phyloP scores from a whole-genome alignment of 2,329 filamentous ascomycete genomes.

The Talaromyces islandicus region DNA sequence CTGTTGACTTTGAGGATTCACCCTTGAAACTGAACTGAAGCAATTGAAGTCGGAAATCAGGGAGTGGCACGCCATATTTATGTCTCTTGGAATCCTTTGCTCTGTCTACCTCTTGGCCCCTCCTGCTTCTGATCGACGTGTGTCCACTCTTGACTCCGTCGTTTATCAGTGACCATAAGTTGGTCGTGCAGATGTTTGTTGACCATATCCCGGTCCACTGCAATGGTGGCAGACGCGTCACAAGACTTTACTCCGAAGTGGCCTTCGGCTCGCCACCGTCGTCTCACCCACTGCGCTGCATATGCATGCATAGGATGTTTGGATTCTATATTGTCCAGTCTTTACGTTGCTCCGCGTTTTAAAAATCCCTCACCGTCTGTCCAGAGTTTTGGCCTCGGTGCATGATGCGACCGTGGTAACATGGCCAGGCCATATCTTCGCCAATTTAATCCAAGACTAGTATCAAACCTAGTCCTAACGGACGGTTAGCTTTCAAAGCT shows the following conservation, averaged over 20 bases:
- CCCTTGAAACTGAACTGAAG: slow-evolving; percentile 28
- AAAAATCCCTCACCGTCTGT: slow-evolving; percentile 33
- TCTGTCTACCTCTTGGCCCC: background rate
- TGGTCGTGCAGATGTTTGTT: slow-evolving; percentile 23
- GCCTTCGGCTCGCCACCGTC: slow-evolving; percentile 24
- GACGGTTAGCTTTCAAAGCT: background rate
- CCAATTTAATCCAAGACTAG: slow-evolving; percentile 1
- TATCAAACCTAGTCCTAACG: slow-evolving; percentile 5
- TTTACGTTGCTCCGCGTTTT: slow-evolving; percentile 22
- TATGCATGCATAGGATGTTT: slow-evolving; percentile 27
- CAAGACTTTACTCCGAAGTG: slow-evolving; percentile 24
- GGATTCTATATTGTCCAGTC: slow-evolving; percentile 31
- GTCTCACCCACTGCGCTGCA: slow-evolving; percentile 29
- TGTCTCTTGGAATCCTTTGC: slow-evolving; percentile 23
- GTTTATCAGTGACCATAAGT: slow-evolving; percentile 27
- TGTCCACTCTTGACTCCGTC: slow-evolving; percentile 21
- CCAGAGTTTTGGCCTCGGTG: slow-evolving; percentile 2
- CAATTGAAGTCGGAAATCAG: slow-evolving; percentile 20
- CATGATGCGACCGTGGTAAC: slow-evolving; percentile 6
- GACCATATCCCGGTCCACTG: slow-evolving; percentile 27
- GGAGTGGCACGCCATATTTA: slow-evolving; percentile 34
- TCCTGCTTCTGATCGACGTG: slow-evolving; percentile 19
- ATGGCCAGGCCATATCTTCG: background rate
- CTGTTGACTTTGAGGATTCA: slow-evolving; percentile 16
- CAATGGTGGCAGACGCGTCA: slow-evolving; percentile 30